Percentiles rank a stretch among this genome's conserved stretches.
Evolutionary conservation across 176 grass and related monocot genomes (phyloP).

Genomic region (Echinochloa phyllopogon): DNA sequence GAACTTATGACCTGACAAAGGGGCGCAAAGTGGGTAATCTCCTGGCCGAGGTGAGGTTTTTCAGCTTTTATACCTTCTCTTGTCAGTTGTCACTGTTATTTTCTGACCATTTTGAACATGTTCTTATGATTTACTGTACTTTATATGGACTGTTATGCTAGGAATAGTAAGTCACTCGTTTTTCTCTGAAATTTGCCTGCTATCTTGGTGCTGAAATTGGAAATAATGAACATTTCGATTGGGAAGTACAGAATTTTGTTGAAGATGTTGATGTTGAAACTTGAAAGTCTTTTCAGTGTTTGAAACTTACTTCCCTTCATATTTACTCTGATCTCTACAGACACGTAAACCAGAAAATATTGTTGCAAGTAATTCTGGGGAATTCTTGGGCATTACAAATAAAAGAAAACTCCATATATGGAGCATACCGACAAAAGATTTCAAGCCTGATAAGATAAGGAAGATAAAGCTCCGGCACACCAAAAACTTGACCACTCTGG

Average conservation of each 20-base stretch:
- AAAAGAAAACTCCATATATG: constrained; percentile 74
- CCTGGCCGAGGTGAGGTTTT: constrained; percentile 65
- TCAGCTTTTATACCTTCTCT: background rate
- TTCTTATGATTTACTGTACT: background rate
- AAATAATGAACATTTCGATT: background rate
- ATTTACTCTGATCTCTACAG: constrained; percentile 49
- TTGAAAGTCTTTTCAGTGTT: background rate
- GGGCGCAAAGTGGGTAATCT: constrained; percentile 49
- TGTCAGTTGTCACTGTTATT: background rate
- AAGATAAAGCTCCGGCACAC: constrained; percentile 89
- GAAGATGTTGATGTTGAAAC: background rate
- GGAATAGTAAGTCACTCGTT: background rate
- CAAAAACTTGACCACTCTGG: constrained; percentile 60
- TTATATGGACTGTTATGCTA: background rate
- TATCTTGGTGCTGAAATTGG: background rate
- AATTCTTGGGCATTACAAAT: constrained; percentile 78
- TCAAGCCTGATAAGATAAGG: constrained; percentile 63
- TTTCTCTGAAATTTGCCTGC: background rate
- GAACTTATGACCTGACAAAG: constrained; percentile 69
- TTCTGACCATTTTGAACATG: background rate
- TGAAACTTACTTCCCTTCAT: background rate
- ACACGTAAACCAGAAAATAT: constrained; percentile 67
- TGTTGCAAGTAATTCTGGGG: constrained; percentile 59
- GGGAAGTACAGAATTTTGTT: background rate
- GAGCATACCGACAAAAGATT: constrained; percentile 66